These are phyloP conservation scores for Chrysoporthe puriensis DNA, from an alignment of 2,329 filamentous ascomycete genomes.

Conservation along the genomic window DNA sequence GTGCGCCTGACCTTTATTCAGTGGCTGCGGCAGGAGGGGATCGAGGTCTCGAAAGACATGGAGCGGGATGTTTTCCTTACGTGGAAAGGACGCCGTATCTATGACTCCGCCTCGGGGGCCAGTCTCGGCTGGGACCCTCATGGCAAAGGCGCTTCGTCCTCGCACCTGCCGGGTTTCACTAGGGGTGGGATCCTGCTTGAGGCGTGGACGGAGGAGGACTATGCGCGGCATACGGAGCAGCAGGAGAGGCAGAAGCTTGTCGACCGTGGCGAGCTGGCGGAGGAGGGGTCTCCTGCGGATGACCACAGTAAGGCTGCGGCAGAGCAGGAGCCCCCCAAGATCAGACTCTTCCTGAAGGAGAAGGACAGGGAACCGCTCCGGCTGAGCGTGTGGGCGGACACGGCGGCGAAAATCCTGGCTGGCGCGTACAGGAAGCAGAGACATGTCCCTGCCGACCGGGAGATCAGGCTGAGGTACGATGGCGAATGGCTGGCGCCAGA, in stretches of 20 bases:
- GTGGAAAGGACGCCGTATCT: constrained; percentile 75
- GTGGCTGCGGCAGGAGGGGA: constrained; percentile 2
- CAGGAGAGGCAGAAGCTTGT: constrained; percentile 52
- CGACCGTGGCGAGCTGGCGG: constrained; percentile 45
- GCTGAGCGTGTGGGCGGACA: constrained; percentile 56
- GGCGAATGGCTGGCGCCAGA: constrained; percentile 70
- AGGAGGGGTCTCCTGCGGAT: constrained; percentile 37
- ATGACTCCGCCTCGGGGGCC: constrained; percentile 73
- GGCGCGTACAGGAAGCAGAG: constrained; percentile 62
- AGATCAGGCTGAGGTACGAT: constrained; percentile 71
- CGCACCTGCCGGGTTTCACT: constrained; percentile 45
- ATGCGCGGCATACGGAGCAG: constrained; percentile 51
- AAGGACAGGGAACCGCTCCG: constrained; percentile 54
- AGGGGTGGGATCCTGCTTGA: constrained; percentile 70
- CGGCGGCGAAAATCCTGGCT: constrained; percentile 64
- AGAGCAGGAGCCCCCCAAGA: constrained; percentile 35
- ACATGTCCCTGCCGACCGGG: constrained; percentile 52
- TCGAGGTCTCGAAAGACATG: constrained; percentile 34
- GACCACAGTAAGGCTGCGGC: constrained; percentile 28
- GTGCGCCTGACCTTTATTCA: constrained; percentile 13
- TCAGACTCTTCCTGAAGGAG: constrained; percentile 59
- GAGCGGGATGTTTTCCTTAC: constrained; percentile 71
- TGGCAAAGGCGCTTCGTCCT: constrained; percentile 45
- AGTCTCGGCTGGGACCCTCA: constrained; percentile 64
- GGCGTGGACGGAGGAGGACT: constrained; percentile 72